Percentiles rank a stretch among this genome's conserved stretches.
These are phyloP conservation scores for Plenodomus lindquistii DNA, from an alignment of 2,329 filamentous ascomycete genomes.

Conservation along the genomic window DNA sequence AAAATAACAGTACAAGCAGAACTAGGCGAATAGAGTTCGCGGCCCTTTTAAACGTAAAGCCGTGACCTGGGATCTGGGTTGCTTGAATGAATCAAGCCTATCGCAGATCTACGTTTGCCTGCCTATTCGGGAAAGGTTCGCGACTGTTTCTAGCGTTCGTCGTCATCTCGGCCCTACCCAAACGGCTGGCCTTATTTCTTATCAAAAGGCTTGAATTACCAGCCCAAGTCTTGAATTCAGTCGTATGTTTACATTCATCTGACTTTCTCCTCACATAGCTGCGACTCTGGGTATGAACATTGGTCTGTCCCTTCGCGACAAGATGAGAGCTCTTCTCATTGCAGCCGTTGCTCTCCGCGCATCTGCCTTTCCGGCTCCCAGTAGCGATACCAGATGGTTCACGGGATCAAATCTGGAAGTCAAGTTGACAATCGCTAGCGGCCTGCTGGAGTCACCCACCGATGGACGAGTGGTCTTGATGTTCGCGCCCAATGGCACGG, in stretches of 20 bases:
- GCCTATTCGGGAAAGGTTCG: background rate
- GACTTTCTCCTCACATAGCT: background rate
- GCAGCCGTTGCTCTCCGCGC: slow-evolving; percentile 3
- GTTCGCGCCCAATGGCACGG: slow-evolving; percentile 39
- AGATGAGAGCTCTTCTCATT: slow-evolving; percentile 4
- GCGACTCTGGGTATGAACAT: background rate
- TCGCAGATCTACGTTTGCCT: background rate
- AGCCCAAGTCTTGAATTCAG: background rate
- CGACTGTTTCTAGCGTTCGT: background rate
- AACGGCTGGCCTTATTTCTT: background rate
- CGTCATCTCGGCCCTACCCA: background rate
- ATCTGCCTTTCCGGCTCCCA: slow-evolving; percentile 1
- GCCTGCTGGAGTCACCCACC: slow-evolving; percentile 28
- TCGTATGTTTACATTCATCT: background rate
- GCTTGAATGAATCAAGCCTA: background rate
- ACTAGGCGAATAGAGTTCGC: too few relatives aligned
- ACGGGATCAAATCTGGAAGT: slow-evolving; percentile 11
- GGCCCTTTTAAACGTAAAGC: too few relatives aligned
- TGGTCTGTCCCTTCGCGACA: background rate
- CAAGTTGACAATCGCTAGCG: slow-evolving; percentile 31
- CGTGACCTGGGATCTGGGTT: background rate
- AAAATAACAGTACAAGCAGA: too few relatives aligned
- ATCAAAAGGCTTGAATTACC: background rate
- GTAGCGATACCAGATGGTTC: background rate
- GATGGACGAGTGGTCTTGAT: slow-evolving; percentile 41